These are phyloP conservation scores for Calophaca sinica DNA, from an alignment of 306 rosid species.

Conservation along the genomic window DNA sequence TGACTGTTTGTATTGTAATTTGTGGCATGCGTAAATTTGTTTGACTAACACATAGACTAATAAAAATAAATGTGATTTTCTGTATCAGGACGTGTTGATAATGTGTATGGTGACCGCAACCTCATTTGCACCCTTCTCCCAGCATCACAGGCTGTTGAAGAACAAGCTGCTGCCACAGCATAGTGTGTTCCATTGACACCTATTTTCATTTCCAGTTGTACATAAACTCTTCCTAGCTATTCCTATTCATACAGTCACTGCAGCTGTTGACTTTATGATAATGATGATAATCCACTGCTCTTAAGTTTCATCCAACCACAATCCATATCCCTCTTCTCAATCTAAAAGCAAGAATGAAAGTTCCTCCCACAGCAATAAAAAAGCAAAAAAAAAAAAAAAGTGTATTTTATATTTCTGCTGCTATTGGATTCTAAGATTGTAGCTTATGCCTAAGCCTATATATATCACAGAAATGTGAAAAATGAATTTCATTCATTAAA, in stretches of 20 bases:
- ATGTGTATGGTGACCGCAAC: slow-evolving; percentile 98
- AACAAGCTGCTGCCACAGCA: slow-evolving; percentile 93
- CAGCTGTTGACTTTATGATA: slow-evolving; percentile 46
- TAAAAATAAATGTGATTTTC: slow-evolving; percentile 8
- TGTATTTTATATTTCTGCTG: slow-evolving; percentile 4
- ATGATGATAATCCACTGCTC: slow-evolving; percentile 47
- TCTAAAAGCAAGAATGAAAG: slow-evolving; percentile 4
- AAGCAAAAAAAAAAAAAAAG: neutral
- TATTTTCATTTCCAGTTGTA: slow-evolving; percentile 49
- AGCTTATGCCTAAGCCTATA: neutral
- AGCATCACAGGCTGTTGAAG: slow-evolving; percentile 74
- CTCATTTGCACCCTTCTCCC: slow-evolving; percentile 94
- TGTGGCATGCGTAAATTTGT: slow-evolving; percentile 24
- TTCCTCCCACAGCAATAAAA: neutral
- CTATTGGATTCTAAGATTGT: slow-evolving; percentile 36
- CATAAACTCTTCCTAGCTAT: slow-evolving; percentile 46
- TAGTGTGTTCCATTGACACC: slow-evolving; percentile 44
- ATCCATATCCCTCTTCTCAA: slow-evolving; percentile 10
- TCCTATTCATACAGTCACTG: slow-evolving; percentile 49
- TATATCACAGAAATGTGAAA: slow-evolving; percentile 28
- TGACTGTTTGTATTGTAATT: neutral
- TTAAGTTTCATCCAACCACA: slow-evolving; percentile 41
- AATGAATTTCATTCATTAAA: slow-evolving; percentile 29
- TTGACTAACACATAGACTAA: slow-evolving; percentile 36
- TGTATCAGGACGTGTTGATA: slow-evolving; percentile 58